phyloP scores from a whole-genome alignment of 2,329 filamentous ascomycete genomes.

The Pezicula carpinea region DNA sequence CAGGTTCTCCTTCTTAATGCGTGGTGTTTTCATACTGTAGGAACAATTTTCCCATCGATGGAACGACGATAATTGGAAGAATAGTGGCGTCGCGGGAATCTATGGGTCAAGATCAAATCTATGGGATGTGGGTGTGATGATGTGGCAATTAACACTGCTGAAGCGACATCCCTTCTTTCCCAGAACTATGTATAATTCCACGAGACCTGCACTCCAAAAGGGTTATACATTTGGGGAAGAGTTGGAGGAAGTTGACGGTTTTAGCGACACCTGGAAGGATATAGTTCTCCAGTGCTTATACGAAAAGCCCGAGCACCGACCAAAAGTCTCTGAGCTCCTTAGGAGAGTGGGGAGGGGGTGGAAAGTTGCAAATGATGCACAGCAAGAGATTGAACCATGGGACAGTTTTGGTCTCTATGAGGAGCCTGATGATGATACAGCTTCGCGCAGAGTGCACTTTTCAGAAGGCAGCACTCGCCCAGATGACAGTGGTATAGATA shows the following conservation, averaged over 20 bases:
- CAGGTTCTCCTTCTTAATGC: no score
- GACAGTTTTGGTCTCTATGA: no score
- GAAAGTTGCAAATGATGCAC: background rate
- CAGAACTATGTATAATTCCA: background rate
- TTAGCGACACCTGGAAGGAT: constrained; percentile 4
- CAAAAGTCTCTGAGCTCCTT: constrained; percentile 4
- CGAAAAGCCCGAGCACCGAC: constrained; percentile 6
- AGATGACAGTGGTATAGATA: no score
- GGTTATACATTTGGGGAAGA: constrained; percentile 3
- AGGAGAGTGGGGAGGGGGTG: background rate
- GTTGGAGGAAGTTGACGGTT: background rate
- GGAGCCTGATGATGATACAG: no score
- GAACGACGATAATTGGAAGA: constrained; percentile 4
- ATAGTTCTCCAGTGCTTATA: constrained; percentile 11
- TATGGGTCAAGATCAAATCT: constrained; percentile 5
- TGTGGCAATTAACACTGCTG: constrained; percentile 2
- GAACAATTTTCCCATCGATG: constrained; percentile 9
- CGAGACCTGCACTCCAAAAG: background rate
- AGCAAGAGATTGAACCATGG: no score
- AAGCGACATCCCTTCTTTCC: background rate
- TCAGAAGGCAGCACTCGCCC: no score
- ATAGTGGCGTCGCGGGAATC: constrained; percentile 3
- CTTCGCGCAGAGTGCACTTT: no score
- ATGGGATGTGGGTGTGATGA: constrained; percentile 1
- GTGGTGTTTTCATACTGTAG: background rate